These are phyloP conservation scores for Pseudogymnoascus sp. DNA, from an alignment of 2,329 filamentous ascomycete species.

Conservation along the genomic window DNA sequence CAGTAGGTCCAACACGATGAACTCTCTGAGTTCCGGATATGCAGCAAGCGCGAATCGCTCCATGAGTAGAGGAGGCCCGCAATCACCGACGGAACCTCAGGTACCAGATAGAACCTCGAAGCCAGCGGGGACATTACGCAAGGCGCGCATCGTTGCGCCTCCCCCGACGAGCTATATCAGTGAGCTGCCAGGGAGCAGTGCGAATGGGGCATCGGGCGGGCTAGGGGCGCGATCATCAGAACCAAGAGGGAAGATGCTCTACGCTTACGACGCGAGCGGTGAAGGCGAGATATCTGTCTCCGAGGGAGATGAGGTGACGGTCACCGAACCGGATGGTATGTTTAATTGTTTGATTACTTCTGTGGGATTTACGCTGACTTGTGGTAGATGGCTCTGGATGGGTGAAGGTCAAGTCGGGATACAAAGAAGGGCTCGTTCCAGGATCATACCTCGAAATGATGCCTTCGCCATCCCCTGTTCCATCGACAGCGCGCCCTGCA, in stretches of 20 bases:
- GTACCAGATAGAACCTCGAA: constrained; percentile 29
- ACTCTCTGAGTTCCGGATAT: constrained; percentile 81
- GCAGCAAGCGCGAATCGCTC: constrained; percentile 71
- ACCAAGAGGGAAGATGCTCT: constrained; percentile 80
- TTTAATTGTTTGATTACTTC: constrained; percentile 17
- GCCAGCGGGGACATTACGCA: constrained; percentile 32
- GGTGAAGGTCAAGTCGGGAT: constrained; percentile 71
- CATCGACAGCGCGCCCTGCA: constrained; percentile 46
- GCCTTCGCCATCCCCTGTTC: constrained; percentile 35
- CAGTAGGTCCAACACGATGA: constrained; percentile 73
- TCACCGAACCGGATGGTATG: constrained; percentile 85
- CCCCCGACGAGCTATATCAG: constrained; percentile 76
- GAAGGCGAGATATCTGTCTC: constrained; percentile 73
- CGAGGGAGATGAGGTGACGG: constrained; percentile 68
- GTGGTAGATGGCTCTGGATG: constrained; percentile 77
- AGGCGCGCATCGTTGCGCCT: constrained; percentile 74
- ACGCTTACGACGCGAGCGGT: constrained; percentile 70
- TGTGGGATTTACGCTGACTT: constrained; percentile 23
- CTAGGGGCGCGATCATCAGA: constrained; percentile 34
- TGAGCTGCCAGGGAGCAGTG: constrained; percentile 47
- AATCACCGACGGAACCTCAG: constrained; percentile 44
- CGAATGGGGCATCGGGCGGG: constrained; percentile 35
- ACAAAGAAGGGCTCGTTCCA: constrained; percentile 78
- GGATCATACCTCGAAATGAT: constrained; percentile 72
- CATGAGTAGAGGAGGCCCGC: constrained; percentile 50